Base-by-base conservation (phyloP, 176 grass and related monocot genomes). In the Juncus effusus region DNA sequence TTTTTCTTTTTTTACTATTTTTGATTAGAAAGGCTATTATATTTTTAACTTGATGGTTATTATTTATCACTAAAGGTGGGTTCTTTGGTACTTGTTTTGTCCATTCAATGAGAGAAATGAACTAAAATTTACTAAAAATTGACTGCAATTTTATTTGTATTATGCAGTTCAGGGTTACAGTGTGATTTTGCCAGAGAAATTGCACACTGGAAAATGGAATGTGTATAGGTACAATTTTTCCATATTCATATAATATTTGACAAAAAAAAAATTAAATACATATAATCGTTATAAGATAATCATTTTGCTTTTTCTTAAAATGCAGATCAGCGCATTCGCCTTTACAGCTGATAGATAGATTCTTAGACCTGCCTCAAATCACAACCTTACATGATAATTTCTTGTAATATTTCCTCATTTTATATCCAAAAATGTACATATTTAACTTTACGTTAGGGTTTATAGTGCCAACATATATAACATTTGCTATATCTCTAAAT, bases 161-260 rank as follows among this genome's bases (percentile, higher is more conserved):
- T n/a, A 45, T 80, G 62, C 88, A 97, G 93, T 56, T 65, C 93
- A 92, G 69, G 82, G 88, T 16, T 97, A 92, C 80, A 88, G 93
- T 54, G 82, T 61, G 59, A 63, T 91, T 73, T 85, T 97, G 57
- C 93, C 93, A 12, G 93, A 97, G 76, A 97, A 89, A 74, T 77
- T 97, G 77, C 93, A 92, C 38, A 97, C 79, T 69, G 93, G 88
- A 70, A 97, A 92, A 64, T 97, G 93, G 88, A 89, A 97, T 74
- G 93, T 97, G 35, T 92, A 97, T 70, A 84, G 93, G 93, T 87
- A 80, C 10, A 9, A 36, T 64, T 57, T 16, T 10, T 69, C 73
- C 38, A 28, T 28, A 28, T 36, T 13, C 9, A 7, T 0, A 51
- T 54, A 38, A 10, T 36, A 45, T 68, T 7, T 36, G 15, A 56